Base-by-base conservation (phyloP, 1,139 yeast genomes). In the Blastobotrys illinoisensis region DNA sequence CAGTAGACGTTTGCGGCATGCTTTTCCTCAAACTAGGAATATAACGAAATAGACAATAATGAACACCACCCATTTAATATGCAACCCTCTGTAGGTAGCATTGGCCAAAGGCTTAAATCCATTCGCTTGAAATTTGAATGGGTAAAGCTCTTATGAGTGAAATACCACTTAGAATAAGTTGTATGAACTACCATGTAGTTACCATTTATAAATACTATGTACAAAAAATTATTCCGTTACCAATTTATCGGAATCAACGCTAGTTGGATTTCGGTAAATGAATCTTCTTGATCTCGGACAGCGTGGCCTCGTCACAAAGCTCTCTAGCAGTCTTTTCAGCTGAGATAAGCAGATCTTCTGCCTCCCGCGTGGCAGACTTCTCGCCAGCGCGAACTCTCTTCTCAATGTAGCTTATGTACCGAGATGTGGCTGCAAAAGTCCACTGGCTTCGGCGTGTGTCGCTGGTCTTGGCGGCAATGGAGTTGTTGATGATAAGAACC, bases 1-100 rank as follows among this genome's bases (percentile, higher is more conserved):
- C 65, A 3, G 55, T 58, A 20, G 64, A 59, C 52, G 47, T 60
- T 6, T 57, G 62, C 32, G 64, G 64, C 24, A 46, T 56, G 14
- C 48, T 65, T 9, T 67, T 63, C 49, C 44, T 40, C n/a, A 32
- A 47, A 11, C 40, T 62, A 23, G 59, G 58, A n/a, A 59, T 62
- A 18, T 62, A 55, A 53, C 16, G 40, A 32, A 32, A 32, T 32
- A 32, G 40, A 32, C 40, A 32, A 32, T 32, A 3, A 32, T 32
- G 40, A 32, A 32, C 40, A 5, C 3, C 16, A n/a, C 4, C 4
- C 13, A 26, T 26, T 21, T 4, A 21, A 4, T 6, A 21, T 21
- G 23, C 23, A n/a, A n/a, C n/a, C n/a, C n/a, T n/a, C n/a, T n/a
- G n/a, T n/a, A n/a, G n/a, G n/a, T n/a, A n/a, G n/a, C n/a, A n/a